Conservation (phyloP, 2,329 filamentous ascomycete species). For the Penicillium sp. region DNA sequence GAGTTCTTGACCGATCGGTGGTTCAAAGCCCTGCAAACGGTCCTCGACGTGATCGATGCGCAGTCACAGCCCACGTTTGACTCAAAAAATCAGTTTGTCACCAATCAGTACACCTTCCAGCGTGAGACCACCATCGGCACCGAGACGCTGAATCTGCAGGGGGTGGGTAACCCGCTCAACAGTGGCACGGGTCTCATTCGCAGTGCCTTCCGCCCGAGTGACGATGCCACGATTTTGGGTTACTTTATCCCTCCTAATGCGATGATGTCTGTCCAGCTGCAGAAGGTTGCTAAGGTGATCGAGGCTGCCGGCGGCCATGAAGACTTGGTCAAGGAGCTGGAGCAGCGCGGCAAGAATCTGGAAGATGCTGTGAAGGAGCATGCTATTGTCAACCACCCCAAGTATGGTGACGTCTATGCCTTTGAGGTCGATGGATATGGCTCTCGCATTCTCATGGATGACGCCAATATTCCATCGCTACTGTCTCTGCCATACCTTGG, state of each 20-base stretch:
- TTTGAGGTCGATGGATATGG: slow-evolving; percentile 69
- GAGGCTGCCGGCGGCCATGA: slow-evolving; percentile 59
- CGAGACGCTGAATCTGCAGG: slow-evolving; percentile 81
- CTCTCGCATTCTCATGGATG: slow-evolving; percentile 65
- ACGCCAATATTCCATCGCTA: slow-evolving; percentile 67
- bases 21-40: slow-evolving; percentile 73
- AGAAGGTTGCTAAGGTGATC: slow-evolving; percentile 73
- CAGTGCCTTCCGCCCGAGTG: slow-evolving; percentile 90
- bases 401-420: slow-evolving; percentile 64
- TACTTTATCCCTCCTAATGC: slow-evolving; percentile 96
- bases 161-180: slow-evolving; percentile 89
- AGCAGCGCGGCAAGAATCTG: slow-evolving; percentile 66
- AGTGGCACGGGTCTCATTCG: slow-evolving; percentile 81
- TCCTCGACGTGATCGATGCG: slow-evolving; percentile 73
- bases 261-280: slow-evolving; percentile 90
- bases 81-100: slow-evolving; percentile 64
- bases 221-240: slow-evolving; percentile 91
- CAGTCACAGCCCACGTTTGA: slow-evolving; percentile 84
- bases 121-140: slow-evolving; percentile 79
- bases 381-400: slow-evolving; percentile 62
- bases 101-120: slow-evolving; percentile 86
- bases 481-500: slow-evolving; percentile 63
- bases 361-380: slow-evolving; percentile 80
- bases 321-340: slow-evolving; percentile 53
- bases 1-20: slow-evolving; percentile 80